Percentiles rank a stretch among this genome's conserved stretches.
These are phyloP conservation scores for Pneumocystis jirovecii DNA, from an alignment of 1,139 yeast species.

Conservation along the genomic window DNA sequence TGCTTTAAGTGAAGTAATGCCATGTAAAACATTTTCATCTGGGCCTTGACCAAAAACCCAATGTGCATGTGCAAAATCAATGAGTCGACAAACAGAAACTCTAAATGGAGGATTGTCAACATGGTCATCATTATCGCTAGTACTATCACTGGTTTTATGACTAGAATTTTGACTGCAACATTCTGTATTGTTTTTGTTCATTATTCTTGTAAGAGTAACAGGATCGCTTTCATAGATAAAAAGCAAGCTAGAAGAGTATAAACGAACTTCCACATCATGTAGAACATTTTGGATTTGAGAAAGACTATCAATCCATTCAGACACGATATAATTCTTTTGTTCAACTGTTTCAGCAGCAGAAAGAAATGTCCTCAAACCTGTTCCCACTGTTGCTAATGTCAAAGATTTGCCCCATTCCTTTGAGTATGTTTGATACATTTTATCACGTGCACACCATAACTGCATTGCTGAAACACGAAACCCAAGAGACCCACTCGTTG, in stretches of 20 bases:
- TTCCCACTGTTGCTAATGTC: conserved; percentile 29
- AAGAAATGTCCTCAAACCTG: conserved; percentile 43
- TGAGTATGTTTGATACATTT: conserved; percentile 37
- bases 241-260: conserved; percentile 61
- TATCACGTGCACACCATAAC: conserved; percentile 26
- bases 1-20: conserved; percentile 20
- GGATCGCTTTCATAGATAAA: conserved; percentile 60
- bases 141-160: neutral
- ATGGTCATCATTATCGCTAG: neutral
- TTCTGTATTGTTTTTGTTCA: conserved; percentile 16
- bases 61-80: conserved; percentile 84
- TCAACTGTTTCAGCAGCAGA: conserved; percentile 19
- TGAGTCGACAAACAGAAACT: conserved; percentile 28
- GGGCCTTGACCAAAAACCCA: conserved; percentile 48
- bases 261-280: conserved; percentile 44
- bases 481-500: conserved; percentile 67
- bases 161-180: neutral
- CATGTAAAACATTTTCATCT: conserved; percentile 55
- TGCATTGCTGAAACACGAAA: conserved; percentile 86
- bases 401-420: conserved; percentile 60
- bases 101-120: conserved; percentile 23
- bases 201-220: conserved; percentile 21
- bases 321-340: conserved; percentile 26
- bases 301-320: conserved; percentile 40
- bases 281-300: conserved; percentile 52